A percentile compares a stretch with the other conserved stretches of the same genome.
Conservation (phyloP, 2,329 filamentous ascomycete species). For the Microascus cirrosus region DNA sequence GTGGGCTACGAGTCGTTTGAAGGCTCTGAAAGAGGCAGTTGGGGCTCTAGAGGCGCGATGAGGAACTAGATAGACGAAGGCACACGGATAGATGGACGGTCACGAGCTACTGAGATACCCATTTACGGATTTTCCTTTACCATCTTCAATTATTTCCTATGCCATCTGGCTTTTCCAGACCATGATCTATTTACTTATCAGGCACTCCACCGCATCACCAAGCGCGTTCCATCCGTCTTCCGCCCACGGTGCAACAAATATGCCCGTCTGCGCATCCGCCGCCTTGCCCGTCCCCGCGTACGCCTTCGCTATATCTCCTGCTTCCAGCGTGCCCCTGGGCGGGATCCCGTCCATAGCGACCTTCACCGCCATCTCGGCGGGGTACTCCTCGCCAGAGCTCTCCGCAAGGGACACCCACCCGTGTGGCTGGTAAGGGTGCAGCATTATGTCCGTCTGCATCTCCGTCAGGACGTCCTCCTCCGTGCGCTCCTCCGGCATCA, state of each 20-base stretch:
- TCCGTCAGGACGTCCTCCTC: conserved; percentile 47
- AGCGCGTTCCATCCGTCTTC: conserved; percentile 52
- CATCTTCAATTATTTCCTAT: not conserved
- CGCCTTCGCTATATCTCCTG: conserved; percentile 59
- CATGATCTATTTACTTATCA: not conserved
- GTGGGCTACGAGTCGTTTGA: conserved; percentile 65
- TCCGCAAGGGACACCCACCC: conserved; percentile 71
- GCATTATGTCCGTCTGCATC: conserved; percentile 66
- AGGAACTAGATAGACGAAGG: not conserved
- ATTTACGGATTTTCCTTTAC: not conserved
- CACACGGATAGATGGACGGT: too few species aligned
- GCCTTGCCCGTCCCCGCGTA: conserved; percentile 63
- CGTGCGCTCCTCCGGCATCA: conserved; percentile 35
- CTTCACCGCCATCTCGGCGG: conserved; percentile 57
- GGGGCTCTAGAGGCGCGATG: conserved; percentile 12
- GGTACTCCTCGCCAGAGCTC: conserved; percentile 37
- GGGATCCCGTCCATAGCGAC: conserved; percentile 68
- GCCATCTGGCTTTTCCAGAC: not conserved
- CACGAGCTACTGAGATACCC: not conserved
- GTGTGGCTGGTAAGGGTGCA: conserved; percentile 66
- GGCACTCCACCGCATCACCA: conserved; percentile 19
- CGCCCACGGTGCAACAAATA: conserved; percentile 75
- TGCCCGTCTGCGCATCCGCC: conserved; percentile 64
- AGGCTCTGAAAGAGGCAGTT: conserved; percentile 52
- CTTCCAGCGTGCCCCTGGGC: conserved; percentile 56